Evolutionary conservation across 352 stramenopile species (phyloP).

Genomic region (Phytopythium aichiense): DNA sequence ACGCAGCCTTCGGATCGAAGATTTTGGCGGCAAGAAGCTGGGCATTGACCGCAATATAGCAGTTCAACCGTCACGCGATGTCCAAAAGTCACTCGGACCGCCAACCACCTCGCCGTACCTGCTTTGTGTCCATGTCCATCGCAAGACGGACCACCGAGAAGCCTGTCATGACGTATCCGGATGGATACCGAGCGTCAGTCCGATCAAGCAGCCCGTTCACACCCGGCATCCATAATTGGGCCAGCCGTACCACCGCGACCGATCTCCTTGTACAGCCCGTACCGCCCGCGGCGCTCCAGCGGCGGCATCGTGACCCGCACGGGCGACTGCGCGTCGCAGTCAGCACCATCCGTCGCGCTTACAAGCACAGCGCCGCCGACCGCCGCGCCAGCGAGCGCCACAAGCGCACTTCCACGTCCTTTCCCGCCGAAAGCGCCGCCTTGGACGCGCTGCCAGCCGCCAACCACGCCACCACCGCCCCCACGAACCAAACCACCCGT

Average conservation of each 20-base stretch:
- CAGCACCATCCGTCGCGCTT: not conserved
- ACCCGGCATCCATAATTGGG: no score
- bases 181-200: conserved; percentile 10
- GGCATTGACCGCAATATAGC: not conserved
- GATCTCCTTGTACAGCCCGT: conserved; percentile 59
- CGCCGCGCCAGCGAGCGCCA: not conserved
- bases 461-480: not conserved
- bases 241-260: conserved; percentile 41
- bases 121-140: conserved; percentile 43
- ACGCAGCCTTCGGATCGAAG: conserved; percentile 60
- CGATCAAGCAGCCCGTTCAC: not conserved
- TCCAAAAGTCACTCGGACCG: not conserved
- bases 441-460: not conserved
- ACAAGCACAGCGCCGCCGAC: not conserved
- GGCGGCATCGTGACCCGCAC: not conserved
- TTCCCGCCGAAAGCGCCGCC: not conserved
- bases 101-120: conserved; percentile 14
- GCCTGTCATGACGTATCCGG: conserved; percentile 17
- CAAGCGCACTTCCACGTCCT: not conserved
- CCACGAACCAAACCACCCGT: not conserved
- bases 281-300: conserved; percentile 31
- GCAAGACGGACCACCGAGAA: conserved; percentile 69
- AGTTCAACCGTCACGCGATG: no score
- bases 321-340: not conserved
- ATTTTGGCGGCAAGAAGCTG: conserved; percentile 67